Evolutionary conservation across 2,329 filamentous ascomycete genomes (phyloP), one percentile per base, ranked within the genome.

Genomic region (Dichotomopilus funicola): DNA sequence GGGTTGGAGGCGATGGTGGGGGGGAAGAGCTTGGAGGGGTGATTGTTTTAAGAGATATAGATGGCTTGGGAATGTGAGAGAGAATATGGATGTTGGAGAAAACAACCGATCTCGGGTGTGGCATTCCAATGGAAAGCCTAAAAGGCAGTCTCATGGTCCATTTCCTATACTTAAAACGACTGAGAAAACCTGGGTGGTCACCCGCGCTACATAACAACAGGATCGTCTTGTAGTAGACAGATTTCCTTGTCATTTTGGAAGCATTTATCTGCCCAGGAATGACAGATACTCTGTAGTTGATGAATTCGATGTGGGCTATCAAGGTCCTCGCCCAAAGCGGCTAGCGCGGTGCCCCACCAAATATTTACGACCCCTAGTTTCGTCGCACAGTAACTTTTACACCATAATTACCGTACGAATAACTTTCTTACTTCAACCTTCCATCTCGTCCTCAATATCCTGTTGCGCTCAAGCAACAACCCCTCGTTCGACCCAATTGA

Each of bases 1-100:
- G 64, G 79, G 11, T 64, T 82, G 54, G 66, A 66, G 35, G 61
- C 56, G 3, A 75, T 78, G 56, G 71, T 80, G 37, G 49, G 50
- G 7, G 52, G 51, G 7, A 54, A 51, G 13, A 46, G 51, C 13
- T 27, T 58, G 33, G 51, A 55, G 11, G 54, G 55, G 46, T n/a
- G 11, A 12, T 6, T 2, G 19, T 9, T 3, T 27, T 5, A 11
- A 3, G 3, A 3, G n/a, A 34, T 53, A 27, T 27, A 27, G 19
- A 27, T 2, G 19, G 2, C 19, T 27, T 3, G 19, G 19, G 3
- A 3, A 27, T 27, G 19, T 2, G 3, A 27, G 19, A 27, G 19
- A 27, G 19, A 27, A 27, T 27, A 27, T 27, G 19, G 3, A 2
- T 27, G 19, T 27, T 27, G 19, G 19, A n/a, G n/a, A n/a, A n/a